Evolutionary conservation across 176 grass and related monocot species (phyloP).

Genomic region (Oryza rufipogon): DNA sequence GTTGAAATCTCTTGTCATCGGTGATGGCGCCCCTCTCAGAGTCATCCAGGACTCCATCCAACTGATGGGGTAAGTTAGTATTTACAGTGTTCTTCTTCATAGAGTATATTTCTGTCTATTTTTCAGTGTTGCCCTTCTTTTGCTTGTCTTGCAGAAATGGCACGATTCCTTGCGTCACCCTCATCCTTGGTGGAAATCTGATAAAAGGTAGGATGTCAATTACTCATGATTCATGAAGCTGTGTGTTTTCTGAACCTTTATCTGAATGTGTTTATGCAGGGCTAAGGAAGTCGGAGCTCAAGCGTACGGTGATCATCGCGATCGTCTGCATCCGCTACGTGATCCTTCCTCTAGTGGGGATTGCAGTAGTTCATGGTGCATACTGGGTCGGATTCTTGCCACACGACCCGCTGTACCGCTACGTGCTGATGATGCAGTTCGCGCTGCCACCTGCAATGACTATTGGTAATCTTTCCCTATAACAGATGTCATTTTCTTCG

Average conservation of each 20-base stretch:
- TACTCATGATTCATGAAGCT: neutral
- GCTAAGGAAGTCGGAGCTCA: constrained; percentile 63
- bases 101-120: neutral
- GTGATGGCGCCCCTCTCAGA: constrained; percentile 45
- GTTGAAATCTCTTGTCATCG: constrained; percentile 68
- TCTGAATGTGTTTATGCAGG: constrained; percentile 33
- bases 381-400: constrained; percentile 65
- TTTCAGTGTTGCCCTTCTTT: neutral
- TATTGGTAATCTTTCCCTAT: constrained; percentile 51
- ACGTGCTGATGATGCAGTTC: constrained; percentile 89
- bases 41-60: constrained; percentile 69
- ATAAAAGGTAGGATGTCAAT: constrained; percentile 48
- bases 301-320: constrained; percentile 40
- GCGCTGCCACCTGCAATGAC: constrained; percentile 81
- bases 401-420: constrained; percentile 72
- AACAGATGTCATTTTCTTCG: too few relatives aligned
- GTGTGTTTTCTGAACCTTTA: too few relatives aligned
- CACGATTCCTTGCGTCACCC: constrained; percentile 82
- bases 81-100: neutral
- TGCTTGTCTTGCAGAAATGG: constrained; percentile 56
- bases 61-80: constrained; percentile 61
- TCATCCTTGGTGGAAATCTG: constrained; percentile 92
- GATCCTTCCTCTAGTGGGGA: constrained; percentile 70
- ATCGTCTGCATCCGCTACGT: constrained; percentile 73
- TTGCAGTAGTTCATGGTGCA: constrained; percentile 53